Evolutionary conservation across 2,329 filamentous ascomycete genomes (phyloP).

Genomic region (Dactylellina haptotyla): DNA sequence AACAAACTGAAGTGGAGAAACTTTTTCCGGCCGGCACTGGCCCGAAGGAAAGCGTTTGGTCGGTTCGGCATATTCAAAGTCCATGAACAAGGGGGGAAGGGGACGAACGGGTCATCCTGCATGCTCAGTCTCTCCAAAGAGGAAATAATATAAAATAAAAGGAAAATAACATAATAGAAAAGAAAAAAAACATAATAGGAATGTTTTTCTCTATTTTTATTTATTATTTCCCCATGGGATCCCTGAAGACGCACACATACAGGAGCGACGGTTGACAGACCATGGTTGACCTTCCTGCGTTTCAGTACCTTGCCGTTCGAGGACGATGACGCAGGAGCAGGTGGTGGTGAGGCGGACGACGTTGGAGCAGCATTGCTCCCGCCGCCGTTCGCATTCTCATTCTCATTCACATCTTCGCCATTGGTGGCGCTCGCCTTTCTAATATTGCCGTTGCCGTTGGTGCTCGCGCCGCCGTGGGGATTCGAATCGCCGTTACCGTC

Average conservation of each 20-base stretch:
- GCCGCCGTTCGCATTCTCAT: slow-evolving; percentile 57
- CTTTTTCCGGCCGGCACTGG: slow-evolving; percentile 51
- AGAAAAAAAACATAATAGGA: slow-evolving; percentile 54
- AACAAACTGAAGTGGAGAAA: slow-evolving; percentile 45
- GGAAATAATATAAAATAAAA: slow-evolving; percentile 51
- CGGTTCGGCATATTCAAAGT: slow-evolving; percentile 50
- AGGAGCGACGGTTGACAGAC: slow-evolving; percentile 66
- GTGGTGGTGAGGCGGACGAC: slow-evolving; percentile 58
- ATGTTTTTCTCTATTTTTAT: slow-evolving; percentile 45
- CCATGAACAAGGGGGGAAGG: slow-evolving; percentile 32
- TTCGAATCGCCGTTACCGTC: slow-evolving; percentile 39
- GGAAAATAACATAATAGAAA: slow-evolving; percentile 55
- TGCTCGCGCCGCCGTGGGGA: slow-evolving; percentile 25
- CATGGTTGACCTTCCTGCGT: slow-evolving; percentile 88
- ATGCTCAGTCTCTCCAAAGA: slow-evolving; percentile 61
- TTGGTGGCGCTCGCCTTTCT: slow-evolving; percentile 25
- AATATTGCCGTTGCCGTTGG: slow-evolving; percentile 49
- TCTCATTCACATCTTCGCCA: slow-evolving; percentile 49
- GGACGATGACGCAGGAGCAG: slow-evolving; percentile 62
- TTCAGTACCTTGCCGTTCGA: slow-evolving; percentile 70
- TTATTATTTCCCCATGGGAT: slow-evolving; percentile 55
- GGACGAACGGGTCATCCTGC: slow-evolving; percentile 64
- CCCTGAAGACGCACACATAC: slow-evolving; percentile 54
- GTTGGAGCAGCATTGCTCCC: slow-evolving; percentile 57
- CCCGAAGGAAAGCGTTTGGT: slow-evolving; percentile 51